Base-by-base conservation (phyloP, 192 early-diverging fungal species). In the Paraglomus occultum region DNA sequence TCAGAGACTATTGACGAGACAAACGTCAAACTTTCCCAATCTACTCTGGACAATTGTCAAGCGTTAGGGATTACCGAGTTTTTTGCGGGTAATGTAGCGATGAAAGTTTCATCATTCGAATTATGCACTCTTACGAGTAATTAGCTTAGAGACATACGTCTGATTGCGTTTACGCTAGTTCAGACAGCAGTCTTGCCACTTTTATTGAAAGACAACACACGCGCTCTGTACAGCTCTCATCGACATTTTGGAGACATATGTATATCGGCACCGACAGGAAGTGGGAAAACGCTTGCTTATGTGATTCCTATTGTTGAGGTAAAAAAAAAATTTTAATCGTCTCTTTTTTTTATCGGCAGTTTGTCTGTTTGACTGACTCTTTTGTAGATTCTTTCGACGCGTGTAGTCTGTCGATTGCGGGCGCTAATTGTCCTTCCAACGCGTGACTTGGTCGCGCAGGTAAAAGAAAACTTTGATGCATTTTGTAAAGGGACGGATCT, bases 211-310 rank as follows among this genome's bases (percentile, higher is more conserved):
- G 31, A 31, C 31, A 75, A 79, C 22, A 83, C 91, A 14, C 88
- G 85, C 60, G 74, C 83, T 22, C 76, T 88, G 43, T 81, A 87
- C 38, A 84, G 87, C 64, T 83, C 87, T 48, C 83, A 88, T n/a
- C 89, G 87, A 23, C 87, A 85, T 23, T 87, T 91, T 8, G 91
- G 94, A 18, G 95, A 97, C 73, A 71, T 99, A 22, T 95, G 94
- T 71, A 94, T 99, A 14, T 95, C 95, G 8, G 92, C 95, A 17
- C 91, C 95, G 0, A 99, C 97, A 0, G 97, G 97, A 40, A 92
- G 90, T 55, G 97, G 97, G 22, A 99, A 99, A 75, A 99, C 97
- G 2, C 77, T 99, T 45, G 94, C 95, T 0, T 99, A 95, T 83
- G 95, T 94, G 6, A 71, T 99, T 15, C 97, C 97, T 1, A 92